Evolutionary conservation across 495 filamentous ascomycete species (phyloP), one percentile per base, ranked within the genome.

Genomic region (Darksidea phi): DNA sequence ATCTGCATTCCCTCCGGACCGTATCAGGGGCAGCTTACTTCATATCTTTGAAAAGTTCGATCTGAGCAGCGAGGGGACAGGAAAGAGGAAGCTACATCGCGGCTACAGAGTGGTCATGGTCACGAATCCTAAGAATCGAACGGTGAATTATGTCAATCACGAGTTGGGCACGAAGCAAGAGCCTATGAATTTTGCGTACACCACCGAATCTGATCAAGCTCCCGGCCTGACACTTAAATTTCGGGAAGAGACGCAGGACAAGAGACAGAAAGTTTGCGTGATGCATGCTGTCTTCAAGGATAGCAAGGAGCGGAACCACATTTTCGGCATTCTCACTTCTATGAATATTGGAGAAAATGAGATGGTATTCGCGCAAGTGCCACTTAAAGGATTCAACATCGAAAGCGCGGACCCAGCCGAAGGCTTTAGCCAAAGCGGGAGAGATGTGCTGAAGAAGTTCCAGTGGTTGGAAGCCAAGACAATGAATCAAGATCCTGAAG

Each of bases 201-300:
- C 88, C 37, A 80, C 85, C 2, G 87, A 85, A 52, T 84, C 88
- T 38, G 88, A 85, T 15, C 77, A 48, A 17, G 54, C 50, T 6
- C 56, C 64, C 2, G 82, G 84, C 18, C 77, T 93, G 41, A 77
- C 88, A 8, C 73, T 95, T 20, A 85, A 86, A 47, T 82, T 90
- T 32, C 84, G 82, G 11, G 84, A 87, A 55, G 81, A 84, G 32
- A 25, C 37, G 6, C 43, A 23, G 3, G 45, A 61, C 23, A 60
- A 63, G n/a, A 82, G 80, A 17, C 72, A 79, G 34, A 81, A 82
- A 34, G 18, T 32, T 23, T 83, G 82, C 43, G 84, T 82, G 8
- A 86, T 92, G 79, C 76, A 88, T 17, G 73, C 93, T 73, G 86
- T 86, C 2, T 94, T 95, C 72, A 76, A 84, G 15, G 84, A 90